Conservation (phyloP, 2,329 filamentous ascomycete species). For the Penicillium sumatraense region DNA sequence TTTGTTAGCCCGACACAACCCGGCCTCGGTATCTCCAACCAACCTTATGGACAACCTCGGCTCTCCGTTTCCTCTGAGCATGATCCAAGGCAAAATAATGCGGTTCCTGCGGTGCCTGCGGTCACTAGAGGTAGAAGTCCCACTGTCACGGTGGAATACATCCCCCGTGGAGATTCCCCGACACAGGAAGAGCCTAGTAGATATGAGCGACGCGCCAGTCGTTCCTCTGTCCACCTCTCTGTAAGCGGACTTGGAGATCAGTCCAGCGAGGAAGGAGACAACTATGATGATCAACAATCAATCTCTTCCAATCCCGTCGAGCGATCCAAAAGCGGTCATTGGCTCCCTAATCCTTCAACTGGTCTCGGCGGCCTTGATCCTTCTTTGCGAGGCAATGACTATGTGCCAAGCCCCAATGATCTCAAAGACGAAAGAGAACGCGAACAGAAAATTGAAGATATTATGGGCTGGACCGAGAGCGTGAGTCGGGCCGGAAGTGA, state of each 20-base stretch:
- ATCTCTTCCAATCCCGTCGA: slow-evolving; percentile 22
- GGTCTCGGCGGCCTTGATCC: slow-evolving; percentile 55
- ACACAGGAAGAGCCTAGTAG: slow-evolving; percentile 29
- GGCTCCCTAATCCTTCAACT: slow-evolving; percentile 43
- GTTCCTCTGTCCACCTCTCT: slow-evolving; percentile 43
- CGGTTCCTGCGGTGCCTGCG: slow-evolving; percentile 24
- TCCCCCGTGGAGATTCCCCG: slow-evolving; percentile 50
- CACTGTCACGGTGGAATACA: slow-evolving; percentile 49
- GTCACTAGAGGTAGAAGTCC: slow-evolving; percentile 45
- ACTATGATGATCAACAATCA: slow-evolving; percentile 22
- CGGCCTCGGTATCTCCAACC: slow-evolving; percentile 9
- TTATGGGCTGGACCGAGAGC: slow-evolving; percentile 57
- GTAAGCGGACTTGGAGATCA: slow-evolving; percentile 32
- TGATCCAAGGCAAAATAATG: background rate
- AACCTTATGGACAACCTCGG: slow-evolving; percentile 1
- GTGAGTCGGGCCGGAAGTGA: slow-evolving; percentile 54
- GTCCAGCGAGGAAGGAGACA: slow-evolving; percentile 34
- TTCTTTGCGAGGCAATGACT: slow-evolving; percentile 47
- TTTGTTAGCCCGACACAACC: slow-evolving; percentile 22
- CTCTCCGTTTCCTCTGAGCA: slow-evolving; percentile 16
- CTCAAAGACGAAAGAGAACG: slow-evolving; percentile 51
- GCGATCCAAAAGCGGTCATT: slow-evolving; percentile 52
- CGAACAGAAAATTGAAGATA: slow-evolving; percentile 58
- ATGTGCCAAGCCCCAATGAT: slow-evolving; percentile 56
- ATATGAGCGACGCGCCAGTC: slow-evolving; percentile 32